Evolutionary conservation across 2,329 filamentous ascomycete genomes (phyloP).

Genomic region (Fusarium sp.): DNA sequence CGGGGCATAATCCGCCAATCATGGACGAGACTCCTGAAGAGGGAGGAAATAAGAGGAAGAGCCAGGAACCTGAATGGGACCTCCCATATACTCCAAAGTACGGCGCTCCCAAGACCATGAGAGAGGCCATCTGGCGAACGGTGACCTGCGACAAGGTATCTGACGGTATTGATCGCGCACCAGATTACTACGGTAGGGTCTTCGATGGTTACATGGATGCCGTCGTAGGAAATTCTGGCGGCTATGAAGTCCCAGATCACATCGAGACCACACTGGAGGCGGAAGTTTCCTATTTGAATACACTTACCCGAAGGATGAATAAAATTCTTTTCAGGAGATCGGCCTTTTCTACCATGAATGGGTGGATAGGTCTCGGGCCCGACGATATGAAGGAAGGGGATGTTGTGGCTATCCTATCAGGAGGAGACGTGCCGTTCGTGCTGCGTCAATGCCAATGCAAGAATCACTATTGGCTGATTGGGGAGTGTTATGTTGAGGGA

Average conservation of each 20-base stretch:
- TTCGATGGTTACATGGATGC: conserved; percentile 7
- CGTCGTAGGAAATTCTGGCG: neutral
- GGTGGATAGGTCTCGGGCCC: conserved; percentile 10
- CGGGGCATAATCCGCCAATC: neutral
- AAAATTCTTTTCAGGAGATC: neutral
- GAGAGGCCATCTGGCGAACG: conserved; percentile 10
- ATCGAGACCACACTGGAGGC: neutral
- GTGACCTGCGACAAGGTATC: neutral
- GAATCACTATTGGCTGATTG: conserved; percentile 1
- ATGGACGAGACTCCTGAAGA: neutral
- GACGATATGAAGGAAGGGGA: conserved; percentile 6
- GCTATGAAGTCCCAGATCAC: neutral
- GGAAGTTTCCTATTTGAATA: neutral
- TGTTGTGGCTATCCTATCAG: conserved; percentile 1
- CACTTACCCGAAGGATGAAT: neutral
- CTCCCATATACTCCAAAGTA: conserved; percentile 3
- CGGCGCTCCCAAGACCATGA: neutral
- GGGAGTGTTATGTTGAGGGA: conserved; percentile 16
- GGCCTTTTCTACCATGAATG: conserved; percentile 1
- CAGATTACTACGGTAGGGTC: neutral
- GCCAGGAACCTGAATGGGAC: conserved; percentile 2
- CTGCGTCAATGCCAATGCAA: neutral
- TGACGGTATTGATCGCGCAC: neutral
- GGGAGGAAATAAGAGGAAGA: neutral
- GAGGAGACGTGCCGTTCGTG: neutral